Conservation (phyloP, 1,139 yeast genomes). For the Saccharomyces pastorianus region DNA sequence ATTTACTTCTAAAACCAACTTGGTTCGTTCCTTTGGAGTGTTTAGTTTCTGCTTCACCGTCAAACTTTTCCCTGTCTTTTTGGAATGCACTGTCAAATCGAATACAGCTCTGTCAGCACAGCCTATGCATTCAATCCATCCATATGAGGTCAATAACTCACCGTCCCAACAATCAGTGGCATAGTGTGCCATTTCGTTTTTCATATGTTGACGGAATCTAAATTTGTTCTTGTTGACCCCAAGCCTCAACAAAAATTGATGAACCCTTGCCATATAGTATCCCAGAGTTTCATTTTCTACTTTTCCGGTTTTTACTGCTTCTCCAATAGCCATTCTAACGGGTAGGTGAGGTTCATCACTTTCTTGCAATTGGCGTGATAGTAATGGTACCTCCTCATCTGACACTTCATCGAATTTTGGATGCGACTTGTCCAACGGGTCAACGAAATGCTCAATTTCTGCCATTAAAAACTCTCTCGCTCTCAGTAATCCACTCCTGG, state of each 20-base stretch:
- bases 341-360: conserved; percentile 66
- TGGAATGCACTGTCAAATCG: conserved; percentile 91
- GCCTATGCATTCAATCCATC: conserved; percentile 99
- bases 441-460: conserved; percentile 97
- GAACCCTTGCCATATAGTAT: conserved; percentile 90
- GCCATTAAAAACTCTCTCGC: conserved; percentile 99
- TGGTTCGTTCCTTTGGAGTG: conserved; percentile 75
- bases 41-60: conserved; percentile 87
- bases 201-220: conserved; percentile 97
- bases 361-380: conserved; percentile 82
- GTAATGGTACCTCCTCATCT: conserved; percentile 63
- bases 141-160: conserved; percentile 88
- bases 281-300: conserved; percentile 96
- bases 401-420: conserved; percentile 68
- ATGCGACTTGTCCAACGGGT: conserved; percentile 80
- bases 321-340: conserved; percentile 61
- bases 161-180: conserved; percentile 99
- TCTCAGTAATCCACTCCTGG: conserved; percentile 93
- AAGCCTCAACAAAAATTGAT: conserved; percentile 70
- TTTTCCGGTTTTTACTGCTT: conserved; percentile 80
- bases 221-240: conserved; percentile 80
- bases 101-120: conserved; percentile 99
- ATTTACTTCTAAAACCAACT: conserved; percentile 73
- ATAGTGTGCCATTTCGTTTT: conserved; percentile 98
- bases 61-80: conserved; percentile 88